phyloP scores from a whole-genome alignment of 345 rosid species.

The Sonneratia alba region DNA sequence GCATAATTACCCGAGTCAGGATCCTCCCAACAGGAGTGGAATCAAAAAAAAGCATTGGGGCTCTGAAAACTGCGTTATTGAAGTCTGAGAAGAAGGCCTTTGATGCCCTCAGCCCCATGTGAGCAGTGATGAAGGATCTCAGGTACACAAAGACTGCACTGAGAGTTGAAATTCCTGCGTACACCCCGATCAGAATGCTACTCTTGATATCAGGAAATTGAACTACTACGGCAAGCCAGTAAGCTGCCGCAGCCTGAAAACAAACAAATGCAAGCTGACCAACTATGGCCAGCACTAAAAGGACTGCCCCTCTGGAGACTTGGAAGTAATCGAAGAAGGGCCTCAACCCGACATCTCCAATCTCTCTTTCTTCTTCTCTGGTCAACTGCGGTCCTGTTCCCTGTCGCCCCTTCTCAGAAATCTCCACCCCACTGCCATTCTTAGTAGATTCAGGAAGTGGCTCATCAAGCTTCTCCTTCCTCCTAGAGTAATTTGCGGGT shows the following conservation, averaged over 20 bases:
- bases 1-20: constrained; percentile 52
- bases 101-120: constrained; percentile 59
- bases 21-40: constrained; percentile 75
- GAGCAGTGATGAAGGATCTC: constrained; percentile 34
- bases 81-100: constrained; percentile 59
- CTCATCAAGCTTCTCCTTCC: neutral
- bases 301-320: constrained; percentile 37
- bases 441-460: neutral
- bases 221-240: constrained; percentile 66
- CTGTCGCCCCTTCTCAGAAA: constrained; percentile 15
- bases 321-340: constrained; percentile 51
- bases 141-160: constrained; percentile 39
- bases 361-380: constrained; percentile 55
- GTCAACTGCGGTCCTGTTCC: constrained; percentile 51
- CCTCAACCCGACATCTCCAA: constrained; percentile 53
- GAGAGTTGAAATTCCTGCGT: constrained; percentile 43
- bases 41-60: constrained; percentile 74
- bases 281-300: constrained; percentile 20
- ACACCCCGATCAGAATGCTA: constrained; percentile 42
- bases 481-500: constrained; percentile 9
- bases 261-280: constrained; percentile 36
- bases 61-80: constrained; percentile 47
- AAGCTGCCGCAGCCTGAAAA: constrained; percentile 55
- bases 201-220: constrained; percentile 33
- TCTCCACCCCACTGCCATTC: constrained; percentile 21